Conservation (phyloP, 176 grass and related monocot species). For the Zea mays region Zm-B73-REFERENCE-NAM-5.0 NC_050104.1:145599001-145599500, state of each 20-base stretch:
- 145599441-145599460: not conserved
- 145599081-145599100: conserved; percentile 65
- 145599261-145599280: conserved; percentile 21
- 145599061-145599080: conserved; percentile 63
- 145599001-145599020: conserved; percentile 47
- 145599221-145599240: not conserved
- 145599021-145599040: conserved; percentile 36
- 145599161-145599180: not conserved
- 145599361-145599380: not conserved
- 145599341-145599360: not conserved
- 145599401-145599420: not conserved
- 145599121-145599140: conserved; percentile 56
- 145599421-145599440: conserved; percentile 5
- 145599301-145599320: conserved; percentile 39
- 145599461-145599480: conserved; percentile 5
- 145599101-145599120: conserved; percentile 50
- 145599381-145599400: not conserved
- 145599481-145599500: conserved; percentile 32
- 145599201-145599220: conserved; percentile 8
- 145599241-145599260: not conserved
- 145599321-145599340: conserved; percentile 20
- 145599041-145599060: conserved; percentile 66
- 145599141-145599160: conserved; percentile 45
- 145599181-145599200: conserved; percentile 17
- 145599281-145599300: conserved; percentile 29